Conservation (phyloP, 768 basidiomycete species). For the Scleroderma citrinum region DNA sequence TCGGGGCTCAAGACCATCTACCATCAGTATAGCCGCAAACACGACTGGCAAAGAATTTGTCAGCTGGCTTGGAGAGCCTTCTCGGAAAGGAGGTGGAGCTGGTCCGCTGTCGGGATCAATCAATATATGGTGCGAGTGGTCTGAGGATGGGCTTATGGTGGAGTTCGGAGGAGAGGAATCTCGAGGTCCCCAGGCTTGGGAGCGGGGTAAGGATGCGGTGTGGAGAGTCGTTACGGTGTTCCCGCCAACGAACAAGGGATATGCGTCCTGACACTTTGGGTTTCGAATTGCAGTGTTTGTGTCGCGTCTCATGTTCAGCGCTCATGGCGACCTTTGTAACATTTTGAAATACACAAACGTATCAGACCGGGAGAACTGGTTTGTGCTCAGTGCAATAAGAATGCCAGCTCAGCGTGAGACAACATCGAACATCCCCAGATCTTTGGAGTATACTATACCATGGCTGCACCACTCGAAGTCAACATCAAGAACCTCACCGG, state of each 20-base stretch:
- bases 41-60: conserved; percentile 81
- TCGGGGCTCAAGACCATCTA: conserved; percentile 30
- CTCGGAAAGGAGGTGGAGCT: conserved; percentile 84
- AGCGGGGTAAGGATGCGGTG: conserved; percentile 71
- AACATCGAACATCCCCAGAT: too few relatives aligned
- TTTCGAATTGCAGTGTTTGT: not conserved
- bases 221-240: conserved; percentile 77
- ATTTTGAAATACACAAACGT: too few relatives aligned
- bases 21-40: conserved; percentile 38
- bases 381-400: not conserved
- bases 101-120: conserved; percentile 82
- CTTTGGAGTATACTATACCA: conserved; percentile 20
- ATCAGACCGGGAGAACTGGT: too few relatives aligned
- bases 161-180: conserved; percentile 80
- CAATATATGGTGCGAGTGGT: conserved; percentile 94
- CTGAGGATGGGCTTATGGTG: conserved; percentile 72
- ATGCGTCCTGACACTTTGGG: too few relatives aligned
- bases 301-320: not conserved
- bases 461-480: conserved; percentile 62
- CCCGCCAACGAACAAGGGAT: conserved; percentile 9
- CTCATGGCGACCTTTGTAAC: not conserved
- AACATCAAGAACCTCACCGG: conserved; percentile 57
- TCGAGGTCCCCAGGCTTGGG: conserved; percentile 81
- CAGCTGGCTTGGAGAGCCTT: conserved; percentile 71
- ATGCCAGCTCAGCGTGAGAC: too few relatives aligned